Base-by-base conservation (phyloP, 176 grass and related monocot species). In the Urochloa ruziziensis region DNA sequence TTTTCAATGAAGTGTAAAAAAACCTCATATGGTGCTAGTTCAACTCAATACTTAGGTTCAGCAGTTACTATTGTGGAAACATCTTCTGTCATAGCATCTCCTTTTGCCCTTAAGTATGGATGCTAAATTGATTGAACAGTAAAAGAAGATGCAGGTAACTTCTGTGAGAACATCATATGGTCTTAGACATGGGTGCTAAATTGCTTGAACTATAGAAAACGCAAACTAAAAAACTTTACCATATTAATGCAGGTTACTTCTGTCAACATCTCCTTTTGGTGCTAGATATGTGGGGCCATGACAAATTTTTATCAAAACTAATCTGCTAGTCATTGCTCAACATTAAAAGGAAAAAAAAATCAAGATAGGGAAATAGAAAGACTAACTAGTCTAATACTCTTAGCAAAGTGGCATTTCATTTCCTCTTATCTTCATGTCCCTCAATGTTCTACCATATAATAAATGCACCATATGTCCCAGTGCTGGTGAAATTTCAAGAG, bases 401-500 rank as follows among this genome's bases (percentile, higher is more conserved):
- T 30, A 58, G 39, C 30, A 84, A 46, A 19, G 74, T 67, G 18
- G 17, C 7, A 84, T 23, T 9, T 21, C 30, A 49, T 67, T 37
- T 74, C 48, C 39, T 67, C 7, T 58, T 57, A 47, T 15, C 37
- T 74, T 74, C 16, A 28, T 2, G 27, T 64, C 59, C 23, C 28
- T 64, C 7, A 11, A 37, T 58, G 17, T 42, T 73, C 54, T 79
- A 66, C 52, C 17, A 19, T 75, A n/a, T 73, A n/a, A 6, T 27
- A 62, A 67, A 33, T 49, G 5, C 59, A 39, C 4, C 11, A 28
- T 34, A 67, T 57, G 30, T 46, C 14, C 72, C 18, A 74, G 68
- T 85, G 59, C 33, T 52, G 32, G 13, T 42, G 33, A 84, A 72
- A 89, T 69, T 42, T 51, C 13, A 61, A 75, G 9, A 32, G 24